Evolutionary conservation across 1,139 yeast genomes (phyloP), one percentile per base, ranked within the genome.

Genomic region (Yamadazyma sp.): DNA sequence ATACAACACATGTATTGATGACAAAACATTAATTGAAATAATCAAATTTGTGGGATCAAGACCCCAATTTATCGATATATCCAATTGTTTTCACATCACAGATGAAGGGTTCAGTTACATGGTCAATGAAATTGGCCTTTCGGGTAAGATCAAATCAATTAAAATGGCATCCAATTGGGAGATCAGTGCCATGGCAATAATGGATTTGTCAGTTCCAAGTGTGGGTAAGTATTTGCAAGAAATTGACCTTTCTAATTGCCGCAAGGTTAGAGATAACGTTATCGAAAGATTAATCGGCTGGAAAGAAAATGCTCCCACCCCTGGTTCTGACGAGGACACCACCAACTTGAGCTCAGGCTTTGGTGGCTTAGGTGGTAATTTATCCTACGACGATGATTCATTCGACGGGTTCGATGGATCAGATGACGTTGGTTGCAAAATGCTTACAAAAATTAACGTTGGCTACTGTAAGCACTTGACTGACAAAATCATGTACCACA

Each of bases 391-490:
- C 16, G 41, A 22, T 31, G 31, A 23, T 17, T 15, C 22, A 16
- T 34, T 29, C 31, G 54, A 43, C 24, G 51, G 41, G 28, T 45
- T 35, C 41, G 56, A 48, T 31, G 56, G 48, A 16, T 31, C 31
- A n/a, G 41, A 41, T 37, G 52, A 51, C 25, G 55, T 75, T 40
- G 90, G 90, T 0, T 83, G 90, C 54, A 74, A 74, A 37, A 70
- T 70, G 35, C 63, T 84, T 52, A 71, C 69, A 42, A 63, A 68
- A 16, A 56, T 85, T 35, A 73, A 75, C 34, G 63, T 85, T 32
- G 80, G 89, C 12, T 83, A 84, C 54, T 85, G 94, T 62, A 85
- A 85, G 53, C 83, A 81, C 52, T 54, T 85, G 34, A 81, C 89
- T 2, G 92, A 84, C 53, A 69, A 72, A 44, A 64, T 84, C 31